Percentiles rank a stretch among this genome's conserved stretches.
These are phyloP conservation scores for Xylaria sp. DNA, from an alignment of 2,329 filamentous ascomycete species.

Conservation along the genomic window DNA sequence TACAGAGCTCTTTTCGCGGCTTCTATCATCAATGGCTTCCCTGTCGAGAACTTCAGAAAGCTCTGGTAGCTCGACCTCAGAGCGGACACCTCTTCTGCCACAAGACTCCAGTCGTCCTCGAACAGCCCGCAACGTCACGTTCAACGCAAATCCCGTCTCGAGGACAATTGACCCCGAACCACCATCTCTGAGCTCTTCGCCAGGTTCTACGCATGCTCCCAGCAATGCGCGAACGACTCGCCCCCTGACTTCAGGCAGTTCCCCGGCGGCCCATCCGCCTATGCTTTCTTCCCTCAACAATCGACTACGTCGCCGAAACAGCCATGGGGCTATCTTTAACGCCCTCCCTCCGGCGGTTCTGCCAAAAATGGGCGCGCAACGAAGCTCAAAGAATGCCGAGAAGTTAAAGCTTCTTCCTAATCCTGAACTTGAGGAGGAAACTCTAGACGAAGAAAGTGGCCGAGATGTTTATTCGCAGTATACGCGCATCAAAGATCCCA, in stretches of 20 bases:
- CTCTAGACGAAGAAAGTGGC: slow-evolving; percentile 85
- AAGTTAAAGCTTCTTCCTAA: slow-evolving; percentile 98
- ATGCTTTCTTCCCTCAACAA: slow-evolving; percentile 85
- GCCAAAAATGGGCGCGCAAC: slow-evolving; percentile 89
- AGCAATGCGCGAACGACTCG: slow-evolving; percentile 48
- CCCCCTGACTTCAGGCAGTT: slow-evolving; percentile 46
- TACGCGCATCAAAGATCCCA: slow-evolving; percentile 96
- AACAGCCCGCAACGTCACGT: slow-evolving; percentile 75
- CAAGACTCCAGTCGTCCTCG: slow-evolving; percentile 54
- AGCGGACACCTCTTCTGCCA: slow-evolving; percentile 50
- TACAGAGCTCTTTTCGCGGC: slow-evolving; percentile 17
- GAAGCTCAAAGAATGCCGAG: slow-evolving; percentile 94
- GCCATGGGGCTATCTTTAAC: slow-evolving; percentile 72
- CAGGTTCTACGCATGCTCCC: slow-evolving; percentile 49
- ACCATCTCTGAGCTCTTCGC: slow-evolving; percentile 47
- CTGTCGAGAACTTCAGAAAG: slow-evolving; percentile 42
- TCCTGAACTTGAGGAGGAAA: slow-evolving; percentile 79
- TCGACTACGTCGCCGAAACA: slow-evolving; percentile 88
- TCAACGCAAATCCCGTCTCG: slow-evolving; percentile 76
- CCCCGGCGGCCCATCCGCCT: slow-evolving; percentile 57
- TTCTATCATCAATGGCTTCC: slow-evolving; percentile 43
- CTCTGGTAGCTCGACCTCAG: slow-evolving; percentile 40
- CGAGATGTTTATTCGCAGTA: slow-evolving; percentile 98
- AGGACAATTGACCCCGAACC: slow-evolving; percentile 67
- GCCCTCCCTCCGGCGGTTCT: slow-evolving; percentile 53